Percentiles rank a stretch among this genome's conserved stretches.
Conservation (phyloP, 2,329 filamentous ascomycete species). For the Ophiostoma sp. region DNA sequence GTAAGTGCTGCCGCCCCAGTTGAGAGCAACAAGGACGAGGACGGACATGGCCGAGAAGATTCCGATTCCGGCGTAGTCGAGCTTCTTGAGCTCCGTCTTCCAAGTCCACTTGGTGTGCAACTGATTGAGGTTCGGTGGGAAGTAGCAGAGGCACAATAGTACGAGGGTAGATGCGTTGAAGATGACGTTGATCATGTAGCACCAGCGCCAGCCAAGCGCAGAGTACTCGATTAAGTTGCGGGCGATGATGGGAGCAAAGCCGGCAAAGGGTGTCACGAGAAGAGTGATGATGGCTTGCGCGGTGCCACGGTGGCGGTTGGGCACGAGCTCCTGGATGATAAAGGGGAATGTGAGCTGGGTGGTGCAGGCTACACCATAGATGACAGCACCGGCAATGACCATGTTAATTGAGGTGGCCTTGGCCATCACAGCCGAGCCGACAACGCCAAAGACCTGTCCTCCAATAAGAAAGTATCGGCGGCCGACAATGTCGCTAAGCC, state of each 20-base stretch:
- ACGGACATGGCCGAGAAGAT: slow-evolving; percentile 43
- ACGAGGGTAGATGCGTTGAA: slow-evolving; percentile 34
- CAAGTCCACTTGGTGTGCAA: not conserved
- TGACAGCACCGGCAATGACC: slow-evolving; percentile 36
- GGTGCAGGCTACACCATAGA: slow-evolving; percentile 37
- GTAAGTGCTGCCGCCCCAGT: slow-evolving; percentile 41
- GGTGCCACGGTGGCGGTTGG: slow-evolving; percentile 39
- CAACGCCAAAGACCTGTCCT: slow-evolving; percentile 35
- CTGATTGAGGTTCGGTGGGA: slow-evolving; percentile 29
- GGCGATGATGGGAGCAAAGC: slow-evolving; percentile 34
- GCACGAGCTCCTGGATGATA: slow-evolving; percentile 39
- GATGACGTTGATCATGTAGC: slow-evolving; percentile 41
- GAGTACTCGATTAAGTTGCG: slow-evolving; percentile 34
- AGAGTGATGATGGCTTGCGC: slow-evolving; percentile 33
- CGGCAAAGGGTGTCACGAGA: slow-evolving; percentile 31
- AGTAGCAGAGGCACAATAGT: slow-evolving; percentile 38
- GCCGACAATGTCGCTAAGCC: slow-evolving; percentile 39
- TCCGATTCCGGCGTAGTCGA: slow-evolving; percentile 42
- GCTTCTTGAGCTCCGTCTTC: slow-evolving; percentile 25
- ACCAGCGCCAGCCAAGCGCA: slow-evolving; percentile 39
- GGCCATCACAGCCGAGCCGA: slow-evolving; percentile 36
- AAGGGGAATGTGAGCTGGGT: slow-evolving; percentile 38
- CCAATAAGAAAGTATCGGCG: slow-evolving; percentile 40
- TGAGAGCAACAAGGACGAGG: slow-evolving; percentile 44
- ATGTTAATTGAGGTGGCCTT: slow-evolving; percentile 35